Percentiles rank a stretch among this genome's conserved stretches.
Evolutionary conservation across 371 early-diverging fungal genomes (phyloP).

Genomic region (Syncephalis plumigaleata): DNA sequence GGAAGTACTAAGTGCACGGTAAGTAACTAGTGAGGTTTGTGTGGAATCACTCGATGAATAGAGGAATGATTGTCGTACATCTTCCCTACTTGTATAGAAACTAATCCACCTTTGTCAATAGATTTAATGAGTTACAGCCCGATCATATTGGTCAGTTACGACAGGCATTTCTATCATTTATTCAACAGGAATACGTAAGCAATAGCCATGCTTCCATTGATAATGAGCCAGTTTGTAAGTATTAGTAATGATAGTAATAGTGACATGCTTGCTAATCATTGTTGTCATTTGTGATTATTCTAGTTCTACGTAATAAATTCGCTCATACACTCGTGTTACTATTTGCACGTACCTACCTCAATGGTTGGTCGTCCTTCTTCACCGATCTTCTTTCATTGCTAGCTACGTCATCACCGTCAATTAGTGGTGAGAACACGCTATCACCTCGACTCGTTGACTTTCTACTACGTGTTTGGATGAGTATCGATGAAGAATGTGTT

Average conservation of each 20-base stretch:
- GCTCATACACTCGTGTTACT: conserved; percentile 70
- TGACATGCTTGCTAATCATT: neutral
- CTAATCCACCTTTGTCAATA: too few species aligned
- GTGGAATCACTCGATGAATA: too few species aligned
- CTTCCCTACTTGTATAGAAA: too few species aligned
- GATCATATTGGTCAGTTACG: conserved; percentile 20
- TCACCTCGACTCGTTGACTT: conserved; percentile 36
- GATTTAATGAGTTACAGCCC: neutral
- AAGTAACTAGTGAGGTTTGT: too few species aligned
- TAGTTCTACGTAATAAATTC: conserved; percentile 74
- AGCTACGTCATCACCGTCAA: conserved; percentile 6
- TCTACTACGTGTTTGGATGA: conserved; percentile 57
- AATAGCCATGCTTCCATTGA: conserved; percentile 3
- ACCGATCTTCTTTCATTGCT: conserved; percentile 62
- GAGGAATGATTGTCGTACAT: too few species aligned
- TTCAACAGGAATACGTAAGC: conserved; percentile 38
- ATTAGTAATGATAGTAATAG: neutral
- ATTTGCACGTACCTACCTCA: conserved; percentile 67
- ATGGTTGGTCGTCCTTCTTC: conserved; percentile 74
- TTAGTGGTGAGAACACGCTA: conserved; percentile 23
- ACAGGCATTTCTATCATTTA: conserved; percentile 53
- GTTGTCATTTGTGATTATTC: neutral
- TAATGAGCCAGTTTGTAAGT: conserved; percentile 3
- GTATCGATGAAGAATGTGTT: conserved; percentile 86
- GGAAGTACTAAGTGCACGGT: conserved; percentile 16